These are phyloP conservation scores for Sutorius australiensis DNA, from an alignment of 768 basidiomycete genomes.

Conservation along the genomic window DNA sequence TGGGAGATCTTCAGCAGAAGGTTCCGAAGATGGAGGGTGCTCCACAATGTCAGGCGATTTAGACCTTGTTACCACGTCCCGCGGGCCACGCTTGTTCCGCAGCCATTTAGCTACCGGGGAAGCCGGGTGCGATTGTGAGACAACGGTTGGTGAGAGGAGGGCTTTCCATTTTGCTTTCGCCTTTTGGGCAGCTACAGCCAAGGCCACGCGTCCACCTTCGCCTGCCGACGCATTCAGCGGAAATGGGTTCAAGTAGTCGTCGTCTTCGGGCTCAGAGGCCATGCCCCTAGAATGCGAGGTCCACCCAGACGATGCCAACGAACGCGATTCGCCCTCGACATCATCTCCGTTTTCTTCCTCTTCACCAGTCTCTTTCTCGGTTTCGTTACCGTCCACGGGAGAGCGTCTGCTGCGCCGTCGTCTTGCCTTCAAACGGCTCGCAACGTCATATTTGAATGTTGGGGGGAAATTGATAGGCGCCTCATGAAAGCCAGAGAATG, in stretches of 20 bases:
- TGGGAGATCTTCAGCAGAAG: conserved; percentile 25
- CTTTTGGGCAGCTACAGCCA: conserved; percentile 44
- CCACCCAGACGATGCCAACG: conserved; percentile 52
- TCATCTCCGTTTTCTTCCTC: conserved; percentile 39
- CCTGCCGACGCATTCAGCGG: conserved; percentile 23
- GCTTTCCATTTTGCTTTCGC: conserved; percentile 56
- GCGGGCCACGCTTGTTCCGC: conserved; percentile 22
- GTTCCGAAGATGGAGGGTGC: conserved; percentile 22
- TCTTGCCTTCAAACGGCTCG: conserved; percentile 47
- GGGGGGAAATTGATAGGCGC: conserved; percentile 82
- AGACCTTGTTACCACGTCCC: conserved; percentile 8
- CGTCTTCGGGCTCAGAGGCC: conserved; percentile 38
- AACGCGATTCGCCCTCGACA: conserved; percentile 46
- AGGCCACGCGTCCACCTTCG: conserved; percentile 37
- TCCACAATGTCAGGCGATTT: conserved; percentile 26
- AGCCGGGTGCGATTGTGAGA: conserved; percentile 30
- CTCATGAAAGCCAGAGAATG: conserved; percentile 79
- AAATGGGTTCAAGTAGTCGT: conserved; percentile 36
- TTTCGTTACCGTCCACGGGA: conserved; percentile 38
- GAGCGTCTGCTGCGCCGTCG: conserved; percentile 37
- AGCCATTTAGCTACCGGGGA: conserved; percentile 30
- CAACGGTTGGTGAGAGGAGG: conserved; percentile 36
- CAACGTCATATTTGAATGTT: conserved; percentile 91
- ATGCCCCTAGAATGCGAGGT: conserved; percentile 39
- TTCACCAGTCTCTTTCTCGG: conserved; percentile 36